Conservation (phyloP, 192 early-diverging fungal genomes). For the Entomortierella lignicola region DNA sequence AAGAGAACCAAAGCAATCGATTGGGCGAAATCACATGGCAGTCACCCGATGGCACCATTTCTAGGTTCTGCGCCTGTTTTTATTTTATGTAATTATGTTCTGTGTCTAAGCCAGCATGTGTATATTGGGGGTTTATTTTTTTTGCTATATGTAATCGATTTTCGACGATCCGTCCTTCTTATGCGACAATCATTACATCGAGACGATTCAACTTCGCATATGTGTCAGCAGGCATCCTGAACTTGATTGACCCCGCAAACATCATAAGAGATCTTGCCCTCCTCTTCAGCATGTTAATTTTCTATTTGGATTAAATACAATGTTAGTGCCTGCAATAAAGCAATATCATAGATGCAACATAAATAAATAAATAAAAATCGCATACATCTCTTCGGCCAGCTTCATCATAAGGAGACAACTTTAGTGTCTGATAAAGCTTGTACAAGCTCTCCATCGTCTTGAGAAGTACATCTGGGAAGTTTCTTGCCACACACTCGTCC, state of each 20-base stretch:
- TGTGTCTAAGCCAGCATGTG: no score
- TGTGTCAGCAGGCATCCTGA: slow-evolving; percentile 85
- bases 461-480: slow-evolving; percentile 82
- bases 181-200: slow-evolving; percentile 47
- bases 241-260: slow-evolving; percentile 89
- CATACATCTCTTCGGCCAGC: slow-evolving; percentile 49
- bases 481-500: slow-evolving; percentile 76
- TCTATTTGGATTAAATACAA: slow-evolving; percentile 26
- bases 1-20: no score
- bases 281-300: slow-evolving; percentile 65
- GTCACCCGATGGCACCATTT: not conserved
- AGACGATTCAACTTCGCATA: slow-evolving; percentile 80
- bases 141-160: no score
- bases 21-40: no score
- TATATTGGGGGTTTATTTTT: no score
- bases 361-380: slow-evolving; percentile 29
- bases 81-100: no score
- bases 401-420: slow-evolving; percentile 62
- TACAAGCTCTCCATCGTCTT: slow-evolving; percentile 76
- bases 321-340: not conserved
- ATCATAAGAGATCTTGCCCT: slow-evolving; percentile 78
- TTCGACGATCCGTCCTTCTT: slow-evolving; percentile 2
- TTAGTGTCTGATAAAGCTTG: slow-evolving; percentile 67
- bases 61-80: no score
- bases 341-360: no score